Evolutionary conservation across 345 rosid species (phyloP).

Genomic region (Lagerstroemia speciosa): DNA sequence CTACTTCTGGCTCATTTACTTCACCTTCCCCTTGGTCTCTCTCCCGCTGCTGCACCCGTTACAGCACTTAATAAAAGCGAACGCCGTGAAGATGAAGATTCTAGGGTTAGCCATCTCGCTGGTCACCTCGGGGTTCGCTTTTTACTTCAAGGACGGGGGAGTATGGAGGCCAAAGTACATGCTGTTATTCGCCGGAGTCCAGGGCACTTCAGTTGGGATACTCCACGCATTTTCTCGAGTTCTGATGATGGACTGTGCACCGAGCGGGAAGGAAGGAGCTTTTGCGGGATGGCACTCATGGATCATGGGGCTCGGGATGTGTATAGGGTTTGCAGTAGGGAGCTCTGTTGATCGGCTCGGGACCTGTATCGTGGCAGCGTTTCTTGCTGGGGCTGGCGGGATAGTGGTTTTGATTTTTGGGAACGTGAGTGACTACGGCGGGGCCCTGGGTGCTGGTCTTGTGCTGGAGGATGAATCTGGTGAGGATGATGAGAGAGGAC

Average conservation of each 20-base stretch:
- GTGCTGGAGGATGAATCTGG: slow-evolving; percentile 6
- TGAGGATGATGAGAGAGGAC: not conserved
- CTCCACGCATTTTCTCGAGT: slow-evolving; percentile 13
- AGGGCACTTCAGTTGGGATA: slow-evolving; percentile 11
- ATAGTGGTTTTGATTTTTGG: slow-evolving; percentile 7
- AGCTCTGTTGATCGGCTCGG: not conserved
- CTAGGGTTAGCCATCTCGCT: slow-evolving; percentile 12
- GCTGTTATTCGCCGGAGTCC: slow-evolving; percentile 12
- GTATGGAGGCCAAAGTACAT: slow-evolving; percentile 1
- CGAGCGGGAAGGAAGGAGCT: slow-evolving; percentile 17
- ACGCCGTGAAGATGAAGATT: slow-evolving; percentile 16
- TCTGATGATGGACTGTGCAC: slow-evolving; percentile 14
- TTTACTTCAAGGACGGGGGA: slow-evolving; percentile 9
- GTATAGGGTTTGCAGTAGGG: slow-evolving; percentile 13
- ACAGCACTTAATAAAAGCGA: slow-evolving; percentile 9
- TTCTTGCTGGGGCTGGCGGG: not conserved
- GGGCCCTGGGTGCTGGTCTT: slow-evolving; percentile 11
- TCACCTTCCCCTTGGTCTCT: slow-evolving; percentile 12
- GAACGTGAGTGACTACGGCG: slow-evolving; percentile 16
- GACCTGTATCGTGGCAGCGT: slow-evolving; percentile 7
- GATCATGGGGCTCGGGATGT: slow-evolving; percentile 10
- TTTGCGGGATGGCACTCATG: slow-evolving; percentile 18
- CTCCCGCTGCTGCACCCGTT: slow-evolving; percentile 16
- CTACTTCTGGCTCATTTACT: slow-evolving; percentile 14
- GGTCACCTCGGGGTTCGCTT: slow-evolving; percentile 13